Base-by-base conservation (phyloP, 202 grass and related monocot genomes). In the Hordeum pubiflorum region DNA sequence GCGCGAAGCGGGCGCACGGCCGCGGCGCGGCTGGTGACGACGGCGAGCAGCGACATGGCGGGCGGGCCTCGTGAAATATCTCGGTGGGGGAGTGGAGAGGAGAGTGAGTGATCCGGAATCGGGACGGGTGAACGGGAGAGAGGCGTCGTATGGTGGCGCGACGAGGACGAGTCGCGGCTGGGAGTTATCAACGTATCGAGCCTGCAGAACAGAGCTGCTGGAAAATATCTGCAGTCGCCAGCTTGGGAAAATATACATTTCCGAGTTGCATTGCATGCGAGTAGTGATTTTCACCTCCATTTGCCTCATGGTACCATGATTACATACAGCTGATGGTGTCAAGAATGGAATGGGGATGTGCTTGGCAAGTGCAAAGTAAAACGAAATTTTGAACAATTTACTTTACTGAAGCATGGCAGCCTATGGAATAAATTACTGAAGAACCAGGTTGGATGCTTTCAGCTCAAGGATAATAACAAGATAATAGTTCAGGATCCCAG, bases 11-110 rank as follows among this genome's bases (percentile, higher is more conserved):
- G 65, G 18, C 84, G 44, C 56, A 82, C 66, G 20, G 31, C 38
- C 48, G 58, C 62, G 55, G 75, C 64, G 44, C 83, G 79, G 59
- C 83, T 59, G 76, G 83, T 54, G 58, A 80, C 70, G 59, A 91
- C 77, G 77, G 54, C 84, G 29, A 89, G 82, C 41, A 91, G 70
- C 27, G 86, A 67, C 88, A 94, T 94, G 81, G 22, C n/a, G 52
- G 10, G 29, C 46, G 18, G 10, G 29, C 46, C 29, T 58, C 6
- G 22, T 20, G 44, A 83, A 48, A 79, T 85, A 85, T 82, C 83
- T 85, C 56, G 36, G 72, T 2, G 36, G n/a, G 29, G 7, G 31
- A 48, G 44, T 6, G 76, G 80, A 38, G 58, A 27, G 66, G 50
- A 31, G 58, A 75, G 10, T 18, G 4, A 85, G 71, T 64, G 86